A percentile compares a stretch with the other conserved stretches of the same genome.
Evolutionary conservation across 352 stramenopile species (phyloP).

Genomic region (Phytophthora quininea): DNA sequence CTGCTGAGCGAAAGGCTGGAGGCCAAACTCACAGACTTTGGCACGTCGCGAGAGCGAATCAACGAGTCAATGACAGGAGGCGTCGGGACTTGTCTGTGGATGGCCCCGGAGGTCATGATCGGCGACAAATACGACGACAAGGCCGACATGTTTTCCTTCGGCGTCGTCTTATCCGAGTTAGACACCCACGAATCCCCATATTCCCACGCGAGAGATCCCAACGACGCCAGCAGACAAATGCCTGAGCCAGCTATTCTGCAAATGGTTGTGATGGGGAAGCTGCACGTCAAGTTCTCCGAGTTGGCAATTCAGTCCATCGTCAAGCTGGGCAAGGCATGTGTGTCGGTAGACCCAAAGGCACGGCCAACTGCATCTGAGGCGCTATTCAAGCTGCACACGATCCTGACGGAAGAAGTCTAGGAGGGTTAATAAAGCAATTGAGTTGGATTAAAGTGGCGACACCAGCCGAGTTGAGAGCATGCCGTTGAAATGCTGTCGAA

Average conservation of each 20-base stretch:
- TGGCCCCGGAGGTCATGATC: slow-evolving; percentile 51
- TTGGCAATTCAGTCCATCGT: slow-evolving; percentile 19
- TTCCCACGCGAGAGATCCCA: slow-evolving; percentile 32
- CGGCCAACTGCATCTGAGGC: slow-evolving; percentile 44
- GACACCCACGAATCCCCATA: slow-evolving; percentile 39
- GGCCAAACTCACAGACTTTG: slow-evolving; percentile 57
- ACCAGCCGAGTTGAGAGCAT: slow-evolving; percentile 45
- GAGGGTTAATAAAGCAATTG: neutral
- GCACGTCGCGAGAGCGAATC: slow-evolving; percentile 32
- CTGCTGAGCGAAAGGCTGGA: slow-evolving; percentile 39
- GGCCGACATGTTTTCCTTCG: slow-evolving; percentile 54
- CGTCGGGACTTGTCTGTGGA: slow-evolving; percentile 45
- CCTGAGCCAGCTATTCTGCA: slow-evolving; percentile 50
- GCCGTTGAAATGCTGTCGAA: slow-evolving; percentile 54
- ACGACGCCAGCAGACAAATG: slow-evolving; percentile 29
- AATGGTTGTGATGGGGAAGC: slow-evolving; percentile 47
- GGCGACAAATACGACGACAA: slow-evolving; percentile 46
- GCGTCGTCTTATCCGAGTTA: slow-evolving; percentile 41
- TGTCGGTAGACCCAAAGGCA: slow-evolving; percentile 36
- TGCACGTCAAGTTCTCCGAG: slow-evolving; percentile 49
- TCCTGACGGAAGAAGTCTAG: slow-evolving; percentile 22
- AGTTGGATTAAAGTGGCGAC: slow-evolving; percentile 32
- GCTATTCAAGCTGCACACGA: slow-evolving; percentile 47
- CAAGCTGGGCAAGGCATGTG: slow-evolving; percentile 40
- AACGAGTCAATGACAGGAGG: slow-evolving; percentile 44